Base-by-base conservation (phyloP, 2,329 filamentous ascomycete species). In the Verticillium longisporum region DNA sequence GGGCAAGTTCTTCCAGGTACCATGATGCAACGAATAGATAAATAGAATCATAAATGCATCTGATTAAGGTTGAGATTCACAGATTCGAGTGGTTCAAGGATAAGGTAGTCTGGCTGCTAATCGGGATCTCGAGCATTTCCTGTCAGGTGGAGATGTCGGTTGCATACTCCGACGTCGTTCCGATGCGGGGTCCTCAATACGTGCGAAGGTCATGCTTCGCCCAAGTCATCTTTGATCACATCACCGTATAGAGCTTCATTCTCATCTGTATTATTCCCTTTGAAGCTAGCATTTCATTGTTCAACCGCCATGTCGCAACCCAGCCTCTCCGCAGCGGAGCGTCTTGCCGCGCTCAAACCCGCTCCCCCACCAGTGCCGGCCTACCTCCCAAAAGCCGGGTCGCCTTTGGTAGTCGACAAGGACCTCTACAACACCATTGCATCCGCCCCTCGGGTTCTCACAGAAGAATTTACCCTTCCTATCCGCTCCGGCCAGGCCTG, bases 401-500 rank as follows among this genome's bases (percentile, higher is more conserved):
- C 78, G 3, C 75, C 77, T 1, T 67, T 81, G 26, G 74, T 72
- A 0, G 78, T 82, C 10, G 74, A 83, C 66, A 73, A 72, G 58
- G 61, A 66, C 2, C 64, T 78, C 6, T 91, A 95, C 75, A 80
- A 86, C 4, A 79, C 84, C 1, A 83, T 94, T 21, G 83, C 86
- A 41, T 63, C 71, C 3, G 78, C 79, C 0, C 73, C 76, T 0
- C 74, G 82, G 0, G 67, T 72, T 0, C 67, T 80, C 1, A 37
- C 78, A 6, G 70, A 81, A 2, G 76, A 83, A 6, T 88, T 89
- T 65, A 83, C 82, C 1, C 77, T 95, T 33, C 88, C 89, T 0
- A 89, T 92, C 34, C 86, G 91, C 37, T 90, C 88, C 2, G 91
- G 88, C 1, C 80, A 80, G 62, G 90, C 91, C 1, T 95, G 89